A percentile compares a stretch with the other conserved stretches of the same genome.
These are phyloP conservation scores for Pyrenula aspistea DNA, from an alignment of 495 filamentous ascomycete genomes.

Conservation along the genomic window DNA sequence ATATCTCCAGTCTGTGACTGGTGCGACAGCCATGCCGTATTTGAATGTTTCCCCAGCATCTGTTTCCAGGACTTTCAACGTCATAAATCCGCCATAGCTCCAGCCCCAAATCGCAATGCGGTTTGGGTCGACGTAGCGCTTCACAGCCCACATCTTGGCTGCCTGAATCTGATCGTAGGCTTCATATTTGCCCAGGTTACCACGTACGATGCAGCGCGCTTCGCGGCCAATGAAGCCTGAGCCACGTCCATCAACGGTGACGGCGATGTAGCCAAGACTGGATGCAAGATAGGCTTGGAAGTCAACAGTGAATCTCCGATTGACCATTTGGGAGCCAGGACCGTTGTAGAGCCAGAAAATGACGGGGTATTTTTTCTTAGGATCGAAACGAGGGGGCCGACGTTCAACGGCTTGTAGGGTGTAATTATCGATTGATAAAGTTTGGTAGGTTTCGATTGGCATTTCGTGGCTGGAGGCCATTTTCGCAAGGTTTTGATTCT, in stretches of 20 bases:
- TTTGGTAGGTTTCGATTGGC: conserved; percentile 75
- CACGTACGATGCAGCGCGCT: conserved; percentile 69
- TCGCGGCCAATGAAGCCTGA: conserved; percentile 84
- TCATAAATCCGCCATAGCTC: conserved; percentile 95
- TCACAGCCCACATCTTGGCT: conserved; percentile 72
- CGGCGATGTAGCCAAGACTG: conserved; percentile 81
- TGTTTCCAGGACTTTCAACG: conserved; percentile 86
- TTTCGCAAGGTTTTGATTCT: conserved; percentile 56
- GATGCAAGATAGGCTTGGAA: conserved; percentile 87
- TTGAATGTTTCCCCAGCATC: conserved; percentile 83
- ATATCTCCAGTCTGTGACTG: conserved; percentile 92
- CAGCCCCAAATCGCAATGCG: conserved; percentile 95
- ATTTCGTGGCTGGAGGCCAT: conserved; percentile 66
- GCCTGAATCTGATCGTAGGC: conserved; percentile 83
- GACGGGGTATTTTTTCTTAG: conserved; percentile 78
- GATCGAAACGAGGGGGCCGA: conserved; percentile 81
- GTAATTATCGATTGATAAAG: conserved; percentile 67
- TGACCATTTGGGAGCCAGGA: conserved; percentile 76
- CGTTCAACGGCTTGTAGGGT: conserved; percentile 81
- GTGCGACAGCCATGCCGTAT: conserved; percentile 96
- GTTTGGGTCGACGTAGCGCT: conserved; percentile 70
- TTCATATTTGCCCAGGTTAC: conserved; percentile 76
- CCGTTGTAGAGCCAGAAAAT: conserved; percentile 90
- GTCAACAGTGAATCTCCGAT: conserved; percentile 71
- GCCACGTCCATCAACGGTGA: conserved; percentile 88